These are phyloP conservation scores for Mycena sp. DNA, from an alignment of 1,284 basidiomycete genomes.

Conservation along the genomic window DNA sequence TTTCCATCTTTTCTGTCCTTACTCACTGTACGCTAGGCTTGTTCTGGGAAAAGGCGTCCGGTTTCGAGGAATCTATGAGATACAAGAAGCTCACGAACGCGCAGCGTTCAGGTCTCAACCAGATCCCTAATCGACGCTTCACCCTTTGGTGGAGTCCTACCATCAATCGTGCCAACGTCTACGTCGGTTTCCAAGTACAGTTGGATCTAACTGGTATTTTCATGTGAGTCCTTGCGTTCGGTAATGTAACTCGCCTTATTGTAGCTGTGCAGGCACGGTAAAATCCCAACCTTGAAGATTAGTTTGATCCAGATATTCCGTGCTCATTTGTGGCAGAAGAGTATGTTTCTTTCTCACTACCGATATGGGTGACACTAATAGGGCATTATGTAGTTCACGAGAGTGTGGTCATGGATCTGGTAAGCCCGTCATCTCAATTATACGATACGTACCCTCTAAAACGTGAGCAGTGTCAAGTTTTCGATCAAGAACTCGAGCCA, in stretches of 20 bases:
- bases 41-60: conserved; percentile 96
- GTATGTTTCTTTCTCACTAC: conserved; percentile 53
- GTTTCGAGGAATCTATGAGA: conserved; percentile 97
- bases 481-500: conserved; percentile 98
- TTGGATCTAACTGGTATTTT: conserved; percentile 96
- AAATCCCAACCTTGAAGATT: conserved; percentile 98
- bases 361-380: conserved; percentile 17
- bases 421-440: conserved; percentile 51
- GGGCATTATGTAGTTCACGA: conserved; percentile 68
- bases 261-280: conserved; percentile 84
- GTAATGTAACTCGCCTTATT: conserved; percentile 7
- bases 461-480: conserved; percentile 85
- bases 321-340: conserved; percentile 99
- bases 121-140: conserved; percentile 99
- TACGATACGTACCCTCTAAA: conserved; percentile 5
- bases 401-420: conserved; percentile 96
- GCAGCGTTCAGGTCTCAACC: conserved; percentile 95
- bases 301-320: conserved; percentile 99
- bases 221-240: conserved; percentile 59
- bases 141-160: conserved; percentile 99
- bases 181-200: conserved; percentile 99
- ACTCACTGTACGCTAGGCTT: conserved; percentile 59
- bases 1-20: background rate
- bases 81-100: conserved; percentile 97
- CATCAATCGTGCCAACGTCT: conserved; percentile 98